These are phyloP conservation scores for Chloris gayana DNA, from an alignment of 176 grass and related monocot genomes.

Conservation along the genomic window DNA sequence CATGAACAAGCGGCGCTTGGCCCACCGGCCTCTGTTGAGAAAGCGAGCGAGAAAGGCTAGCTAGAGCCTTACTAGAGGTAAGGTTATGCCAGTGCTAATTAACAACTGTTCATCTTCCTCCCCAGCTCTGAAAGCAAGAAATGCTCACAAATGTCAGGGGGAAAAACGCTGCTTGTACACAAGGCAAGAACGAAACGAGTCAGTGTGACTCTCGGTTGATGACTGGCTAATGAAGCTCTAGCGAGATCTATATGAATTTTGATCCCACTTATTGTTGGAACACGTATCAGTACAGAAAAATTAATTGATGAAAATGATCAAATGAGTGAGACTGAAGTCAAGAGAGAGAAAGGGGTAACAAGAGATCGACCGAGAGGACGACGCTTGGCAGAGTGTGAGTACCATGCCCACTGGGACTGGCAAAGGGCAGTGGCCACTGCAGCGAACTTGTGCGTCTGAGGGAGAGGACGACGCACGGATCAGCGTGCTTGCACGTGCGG, in stretches of 20 bases:
- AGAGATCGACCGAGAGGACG: neutral
- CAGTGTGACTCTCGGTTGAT: too few relatives aligned
- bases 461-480: conserved; percentile 23
- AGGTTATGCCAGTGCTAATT: neutral
- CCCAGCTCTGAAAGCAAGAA: neutral
- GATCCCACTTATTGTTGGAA: neutral
- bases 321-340: neutral
- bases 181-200: neutral
- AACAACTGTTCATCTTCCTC: conserved; percentile 54
- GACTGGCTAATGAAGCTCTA: too few relatives aligned
- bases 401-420: conserved; percentile 37
- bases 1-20: conserved; percentile 34
- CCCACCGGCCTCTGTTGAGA: conserved; percentile 35
- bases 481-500: conserved; percentile 64
- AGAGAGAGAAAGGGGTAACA: neutral
- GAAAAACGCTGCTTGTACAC: neutral
- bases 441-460: conserved; percentile 6
- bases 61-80: neutral
- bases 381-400: neutral
- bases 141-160: neutral
- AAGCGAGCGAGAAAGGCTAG: conserved; percentile 33
- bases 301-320: neutral
- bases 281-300: neutral
- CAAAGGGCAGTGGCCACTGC: conserved; percentile 22
- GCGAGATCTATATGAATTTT: neutral